Percentiles rank a stretch among this genome's conserved stretches.
Conservation (phyloP, 208 protist species). For the Trypanosoma boissoni region DNA sequence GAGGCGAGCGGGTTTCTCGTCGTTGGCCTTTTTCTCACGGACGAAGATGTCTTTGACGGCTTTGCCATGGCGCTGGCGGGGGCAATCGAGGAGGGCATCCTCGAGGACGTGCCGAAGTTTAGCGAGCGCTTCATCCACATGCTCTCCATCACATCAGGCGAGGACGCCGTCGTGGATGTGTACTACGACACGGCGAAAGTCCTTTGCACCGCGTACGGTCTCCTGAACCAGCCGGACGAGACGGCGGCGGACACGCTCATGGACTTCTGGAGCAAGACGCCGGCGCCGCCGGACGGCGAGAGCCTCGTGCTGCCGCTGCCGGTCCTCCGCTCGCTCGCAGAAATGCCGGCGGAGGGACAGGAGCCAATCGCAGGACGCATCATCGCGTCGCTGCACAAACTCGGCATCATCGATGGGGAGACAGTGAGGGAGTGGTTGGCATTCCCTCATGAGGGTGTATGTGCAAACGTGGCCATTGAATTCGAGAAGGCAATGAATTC, state of each 20-base stretch:
- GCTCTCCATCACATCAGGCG: conserved; percentile 69
- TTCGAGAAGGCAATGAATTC: conserved; percentile 9
- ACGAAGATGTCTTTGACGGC: conserved; percentile 73
- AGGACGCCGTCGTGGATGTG: conserved; percentile 64
- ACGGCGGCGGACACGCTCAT: conserved; percentile 60
- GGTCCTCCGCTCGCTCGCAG: conserved; percentile 52
- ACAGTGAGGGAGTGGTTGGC: conserved; percentile 48
- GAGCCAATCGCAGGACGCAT: conserved; percentile 54
- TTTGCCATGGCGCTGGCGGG: conserved; percentile 62
- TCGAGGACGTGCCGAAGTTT: conserved; percentile 87
- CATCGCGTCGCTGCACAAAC: conserved; percentile 53
- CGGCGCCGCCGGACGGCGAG: conserved; percentile 39
- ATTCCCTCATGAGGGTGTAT: conserved; percentile 23
- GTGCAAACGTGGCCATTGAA: conserved; percentile 11
- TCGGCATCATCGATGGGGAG: conserved; percentile 57
- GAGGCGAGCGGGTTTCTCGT: conserved; percentile 83
- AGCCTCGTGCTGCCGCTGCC: conserved; percentile 37
- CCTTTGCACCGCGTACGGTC: conserved; percentile 67
- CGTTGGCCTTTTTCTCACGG: conserved; percentile 69
- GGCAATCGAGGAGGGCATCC: conserved; percentile 76
- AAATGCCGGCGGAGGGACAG: conserved; percentile 40
- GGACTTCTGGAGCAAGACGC: conserved; percentile 72
- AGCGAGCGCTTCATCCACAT: conserved; percentile 83
- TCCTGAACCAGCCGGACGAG: conserved; percentile 51
- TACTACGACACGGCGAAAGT: conserved; percentile 81